Evolutionary conservation across 192 early-diverging fungal genomes (phyloP), one percentile per base, ranked within the genome.

Genomic region (Borealophlyctis nickersoniae): DNA sequence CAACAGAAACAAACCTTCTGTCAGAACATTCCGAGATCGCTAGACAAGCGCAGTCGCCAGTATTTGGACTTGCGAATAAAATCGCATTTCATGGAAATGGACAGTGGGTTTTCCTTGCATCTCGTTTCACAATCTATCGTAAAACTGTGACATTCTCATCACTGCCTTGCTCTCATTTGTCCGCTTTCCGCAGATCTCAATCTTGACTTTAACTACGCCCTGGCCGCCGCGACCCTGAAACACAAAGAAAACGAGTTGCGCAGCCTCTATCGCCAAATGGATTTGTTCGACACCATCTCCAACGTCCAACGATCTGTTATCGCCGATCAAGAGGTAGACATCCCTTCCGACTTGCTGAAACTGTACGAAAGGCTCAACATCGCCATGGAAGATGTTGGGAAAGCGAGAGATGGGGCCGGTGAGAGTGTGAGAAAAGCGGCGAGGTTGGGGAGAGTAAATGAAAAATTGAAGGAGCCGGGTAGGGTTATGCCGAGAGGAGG

Each of bases 21-120:
- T 29, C 48, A 77, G 76, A 69, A 62, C 13, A 49, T 77, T 62
- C 76, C 76, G 0, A 30, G 60, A 5, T 64, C 73, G 16, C 28
- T 74, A 7, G 76, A 77, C 36, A 9, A 7, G 2, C 57, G 51
- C 24, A 69, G 65, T 34, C 52, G 51, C 55, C 74, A 67, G 30
- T 76, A 65, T 48, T 33, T 77, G 32, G 69, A 77, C 2, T 36
- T 70, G 0, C 53, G 57, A 2, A 59, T 75, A 11, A 58, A 67
- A 45, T 19, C 49, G n/a, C 73, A 77, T 52, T 75, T 66, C 45
- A 24, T 64, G 52, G 52, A 66, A 48, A 62, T 72, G 57, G 76
- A 77, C 13, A 74, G 76, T 77, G 49, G 62, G 72, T 69, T 11
- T 2, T 28, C 0, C 0, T 66, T 52, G 5, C 7, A 9, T 34